Evolutionary conservation across 1,284 basidiomycete genomes (phyloP).

Genomic region (Ganoderma lucidum): DNA sequence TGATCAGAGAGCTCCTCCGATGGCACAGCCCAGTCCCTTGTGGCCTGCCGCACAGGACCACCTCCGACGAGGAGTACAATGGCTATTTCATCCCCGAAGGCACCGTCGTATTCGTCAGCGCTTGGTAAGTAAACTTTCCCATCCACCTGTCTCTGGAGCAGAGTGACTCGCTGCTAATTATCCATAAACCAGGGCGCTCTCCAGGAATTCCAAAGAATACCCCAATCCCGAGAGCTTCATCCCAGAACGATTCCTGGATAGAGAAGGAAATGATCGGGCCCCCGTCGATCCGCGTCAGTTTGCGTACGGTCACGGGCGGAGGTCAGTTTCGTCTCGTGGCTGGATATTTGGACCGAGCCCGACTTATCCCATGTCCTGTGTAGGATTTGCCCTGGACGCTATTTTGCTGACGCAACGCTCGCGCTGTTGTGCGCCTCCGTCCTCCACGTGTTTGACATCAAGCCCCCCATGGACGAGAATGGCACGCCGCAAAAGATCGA

Average conservation of each 20-base stretch:
- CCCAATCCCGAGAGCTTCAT: constrained; percentile 31
- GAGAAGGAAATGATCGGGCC: constrained; percentile 23
- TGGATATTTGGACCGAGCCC: background rate
- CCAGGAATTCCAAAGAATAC: constrained; percentile 26
- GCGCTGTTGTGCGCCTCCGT: constrained; percentile 18
- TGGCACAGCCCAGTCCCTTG: constrained; percentile 36
- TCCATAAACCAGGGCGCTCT: constrained; percentile 23
- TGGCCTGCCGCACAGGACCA: constrained; percentile 17
- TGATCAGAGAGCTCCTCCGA: constrained; percentile 43
- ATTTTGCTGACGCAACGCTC: constrained; percentile 24
- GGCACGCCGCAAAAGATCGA: constrained; percentile 10
- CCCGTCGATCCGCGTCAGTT: constrained; percentile 16
- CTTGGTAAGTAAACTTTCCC: constrained; percentile 7
- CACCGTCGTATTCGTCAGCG: constrained; percentile 15
- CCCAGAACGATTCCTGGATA: constrained; percentile 31
- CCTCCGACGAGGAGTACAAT: constrained; percentile 24
- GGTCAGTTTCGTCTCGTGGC: constrained; percentile 10
- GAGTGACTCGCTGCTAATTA: background rate
- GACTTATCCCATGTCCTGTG: too few species aligned
- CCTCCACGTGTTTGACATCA: constrained; percentile 22
- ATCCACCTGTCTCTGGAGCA: background rate
- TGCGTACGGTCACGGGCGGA: constrained; percentile 24
- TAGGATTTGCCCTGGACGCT: constrained; percentile 26
- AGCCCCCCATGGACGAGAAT: constrained; percentile 14
- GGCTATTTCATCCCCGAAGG: constrained; percentile 22